Evolutionary conservation across 305 asterid species (phyloP), one percentile per base, ranked within the genome.

Genomic region (Fraxinus sp.): DNA sequence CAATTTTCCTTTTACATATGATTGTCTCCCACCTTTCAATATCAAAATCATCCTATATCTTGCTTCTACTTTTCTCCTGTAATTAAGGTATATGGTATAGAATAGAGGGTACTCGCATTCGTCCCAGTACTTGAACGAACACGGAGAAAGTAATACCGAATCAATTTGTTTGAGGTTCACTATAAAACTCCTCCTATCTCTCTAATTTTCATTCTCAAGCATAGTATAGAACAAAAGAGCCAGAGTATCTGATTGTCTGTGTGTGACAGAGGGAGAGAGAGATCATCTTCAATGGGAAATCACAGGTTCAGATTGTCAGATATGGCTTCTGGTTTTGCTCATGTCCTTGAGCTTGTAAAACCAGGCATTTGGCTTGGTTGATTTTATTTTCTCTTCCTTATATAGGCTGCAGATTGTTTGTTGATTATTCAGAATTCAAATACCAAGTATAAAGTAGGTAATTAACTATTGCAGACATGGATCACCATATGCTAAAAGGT

Each of bases 261-360:
- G 57, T 46, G 18, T 13, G 30, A 26, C 30, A 26, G 57, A 46
- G 57, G 13, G 13, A 13, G 24, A 49, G 35, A 49, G 35, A 74
- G 18, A 36, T 55, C 14, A 14, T 14, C 55, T 52, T 79, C 84
- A 80, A 92, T 94, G 98, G 94, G 97, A 55, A 94, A 94, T 79
- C 83, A 86, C 90, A 89, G 82, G 89, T 94, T 94, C 86, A 92
- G 85, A 75, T 88, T 94, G 5, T 91, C 97, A 35, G 92, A 92
- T 18, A 92, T 94, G 96, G 95, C 98, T 26, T 26, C 80, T 94
- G 98, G 98, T 92, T 94, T 76, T 93, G 94, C 93, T 92, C 10
- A 87, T 89, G 73, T 96, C 92, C 86, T 91, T 92, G 97, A 91
- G 87, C 89, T 26, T 26, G 30, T 26, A 90, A 81, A 77, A 73